Evolutionary conservation across 768 basidiomycete genomes (phyloP), one percentile per base, ranked within the genome.

Genomic region (Boletus vinaceobasis): DNA sequence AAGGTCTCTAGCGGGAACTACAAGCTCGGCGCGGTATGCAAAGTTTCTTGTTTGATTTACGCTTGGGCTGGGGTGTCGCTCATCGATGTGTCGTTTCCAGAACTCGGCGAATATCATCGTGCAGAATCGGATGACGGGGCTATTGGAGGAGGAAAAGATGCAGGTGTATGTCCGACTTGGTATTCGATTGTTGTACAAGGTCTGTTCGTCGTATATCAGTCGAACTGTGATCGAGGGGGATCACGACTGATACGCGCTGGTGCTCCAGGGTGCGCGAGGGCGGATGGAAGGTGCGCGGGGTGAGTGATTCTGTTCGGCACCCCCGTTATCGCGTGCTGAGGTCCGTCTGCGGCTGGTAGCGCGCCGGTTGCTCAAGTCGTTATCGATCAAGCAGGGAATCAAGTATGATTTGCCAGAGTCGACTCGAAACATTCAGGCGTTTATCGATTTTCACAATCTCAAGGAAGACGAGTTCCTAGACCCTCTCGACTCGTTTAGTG

Each of bases 41-140:
- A 23, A 27, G 10, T 21, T 43, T 33, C 11, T 42, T 8, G 26
- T 47, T 23, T 40, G 14, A n/a, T 13, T 46, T 17, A 2, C 2
- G 8, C 54, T 29, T 43, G 13, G 6, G 14, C 23, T 14, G 23
- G 27, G 19, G 26, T 39, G 17, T 39, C 7, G 27, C 19, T 50
- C 21, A 50, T n/a, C 1, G 6, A 37, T 50, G 43, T 44, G 44
- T 44, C 53, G 48, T 60, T 38, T 14, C 9, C 43, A 92, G 89
- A 97, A 99, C 65, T 95, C 93, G 49, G 96, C 94, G 26, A 99
- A 99, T 67, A 97, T 99, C 60, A 93, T 98, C 55, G 95, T 99
- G 1, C 96, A 98, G 74, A 94, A 98, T 67, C 80, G 96, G 14
- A 71, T 84, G 70, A 94, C 92, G 0, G 96, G 96, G 0, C 90